Evolutionary conservation across 768 basidiomycete genomes (phyloP).

Genomic region (Russula foetens): DNA sequence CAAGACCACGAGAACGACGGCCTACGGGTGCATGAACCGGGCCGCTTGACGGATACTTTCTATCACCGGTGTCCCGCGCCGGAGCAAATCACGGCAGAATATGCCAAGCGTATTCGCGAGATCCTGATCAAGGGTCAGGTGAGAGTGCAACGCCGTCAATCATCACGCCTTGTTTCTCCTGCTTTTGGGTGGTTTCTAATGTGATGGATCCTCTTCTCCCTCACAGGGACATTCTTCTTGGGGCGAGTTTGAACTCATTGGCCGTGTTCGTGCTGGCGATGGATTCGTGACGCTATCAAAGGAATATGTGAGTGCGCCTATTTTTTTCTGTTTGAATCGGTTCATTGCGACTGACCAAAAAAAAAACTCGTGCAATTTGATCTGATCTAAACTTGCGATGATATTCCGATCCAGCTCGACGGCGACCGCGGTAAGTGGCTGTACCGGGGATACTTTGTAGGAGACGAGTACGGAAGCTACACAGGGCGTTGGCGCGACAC

Average conservation of each 20-base stretch:
- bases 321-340: not conserved
- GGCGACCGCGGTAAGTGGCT: constrained; percentile 77
- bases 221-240: constrained; percentile 81
- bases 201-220: no score
- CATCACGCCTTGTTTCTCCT: not conserved
- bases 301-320: constrained; percentile 53
- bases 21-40: constrained; percentile 41
- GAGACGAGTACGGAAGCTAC: constrained; percentile 57
- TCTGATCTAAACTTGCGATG: constrained; percentile 19
- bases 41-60: constrained; percentile 23
- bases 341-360: not conserved
- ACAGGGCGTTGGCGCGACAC: constrained; percentile 88
- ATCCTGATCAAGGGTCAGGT: constrained; percentile 74
- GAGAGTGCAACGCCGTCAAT: not conserved
- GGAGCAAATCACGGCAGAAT: constrained; percentile 11
- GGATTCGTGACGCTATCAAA: constrained; percentile 78
- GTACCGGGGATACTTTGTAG: constrained; percentile 77
- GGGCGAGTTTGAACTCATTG: constrained; percentile 78
- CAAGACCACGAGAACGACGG: constrained; percentile 43
- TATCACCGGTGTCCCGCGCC: constrained; percentile 22
- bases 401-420: constrained; percentile 38
- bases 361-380: not conserved
- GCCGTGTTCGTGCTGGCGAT: constrained; percentile 73
- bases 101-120: constrained; percentile 37
- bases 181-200: not conserved